A percentile compares a stretch with the other conserved stretches of the same genome.
These are phyloP conservation scores for Avicennia marina DNA, from an alignment of 257 asterid species.

Conservation along the genomic window DNA sequence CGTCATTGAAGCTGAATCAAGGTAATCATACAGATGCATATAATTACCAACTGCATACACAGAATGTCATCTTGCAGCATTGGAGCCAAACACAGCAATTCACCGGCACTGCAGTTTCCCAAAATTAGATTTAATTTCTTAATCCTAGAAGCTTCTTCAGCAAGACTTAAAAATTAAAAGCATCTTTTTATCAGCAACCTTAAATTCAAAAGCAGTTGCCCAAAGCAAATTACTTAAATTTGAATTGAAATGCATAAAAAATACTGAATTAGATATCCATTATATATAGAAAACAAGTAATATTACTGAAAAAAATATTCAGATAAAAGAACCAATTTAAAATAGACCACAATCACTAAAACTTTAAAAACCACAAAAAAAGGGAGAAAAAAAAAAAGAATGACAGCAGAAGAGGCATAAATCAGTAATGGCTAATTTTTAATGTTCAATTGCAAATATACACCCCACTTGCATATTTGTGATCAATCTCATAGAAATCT, in stretches of 20 bases:
- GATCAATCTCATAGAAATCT: conserved; percentile 81
- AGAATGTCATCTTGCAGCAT: neutral
- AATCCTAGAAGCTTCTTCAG: neutral
- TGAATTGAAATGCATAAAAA: neutral
- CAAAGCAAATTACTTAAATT: neutral
- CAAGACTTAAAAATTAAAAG: neutral
- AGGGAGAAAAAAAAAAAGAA: conserved; percentile 10
- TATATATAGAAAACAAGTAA: neutral
- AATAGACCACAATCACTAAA: too few species aligned
- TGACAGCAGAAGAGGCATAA: too few species aligned
- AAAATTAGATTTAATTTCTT: neutral
- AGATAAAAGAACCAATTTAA: too few species aligned
- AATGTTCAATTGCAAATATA: conserved; percentile 59
- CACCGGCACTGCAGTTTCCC: neutral
- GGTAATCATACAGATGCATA: neutral
- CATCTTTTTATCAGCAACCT: neutral
- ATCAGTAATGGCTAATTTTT: too few species aligned
- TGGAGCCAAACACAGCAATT: neutral
- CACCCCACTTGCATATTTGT: conserved; percentile 75
- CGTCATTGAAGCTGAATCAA: neutral
- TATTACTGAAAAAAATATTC: neutral
- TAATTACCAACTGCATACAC: neutral
- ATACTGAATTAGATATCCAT: neutral
- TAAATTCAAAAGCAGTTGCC: neutral
- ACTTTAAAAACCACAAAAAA: too few species aligned